phyloP scores from a whole-genome alignment of 2,329 filamentous ascomycete genomes.

The Drechslerella stenobrocha region DNA sequence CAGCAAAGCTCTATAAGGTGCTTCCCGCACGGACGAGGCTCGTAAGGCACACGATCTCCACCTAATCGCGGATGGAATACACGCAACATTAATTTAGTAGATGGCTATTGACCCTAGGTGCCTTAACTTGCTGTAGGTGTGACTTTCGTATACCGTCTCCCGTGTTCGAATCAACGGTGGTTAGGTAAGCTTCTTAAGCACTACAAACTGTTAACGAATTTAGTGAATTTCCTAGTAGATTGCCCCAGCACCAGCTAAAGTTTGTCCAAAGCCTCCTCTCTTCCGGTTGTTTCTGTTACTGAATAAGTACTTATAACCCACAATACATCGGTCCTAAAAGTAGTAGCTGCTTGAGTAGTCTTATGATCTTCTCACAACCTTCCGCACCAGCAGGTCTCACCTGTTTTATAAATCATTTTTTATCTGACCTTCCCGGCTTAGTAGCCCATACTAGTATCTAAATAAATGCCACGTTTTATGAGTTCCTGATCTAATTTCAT shows the following conservation, averaged over 20 bases:
- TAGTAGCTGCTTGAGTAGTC: constrained; percentile 56
- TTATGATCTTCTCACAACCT: constrained; percentile 59
- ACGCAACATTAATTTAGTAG: constrained; percentile 61
- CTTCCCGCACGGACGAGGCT: constrained; percentile 57
- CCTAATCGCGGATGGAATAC: constrained; percentile 64
- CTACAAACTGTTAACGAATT: constrained; percentile 56
- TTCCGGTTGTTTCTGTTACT: constrained; percentile 62
- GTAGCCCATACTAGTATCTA: constrained; percentile 56
- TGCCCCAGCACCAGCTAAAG: constrained; percentile 54
- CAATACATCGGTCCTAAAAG: constrained; percentile 56
- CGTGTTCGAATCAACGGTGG: constrained; percentile 54
- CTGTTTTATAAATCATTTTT: constrained; percentile 58
- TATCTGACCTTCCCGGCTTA: constrained; percentile 58
- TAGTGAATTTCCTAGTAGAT: too few relatives aligned
- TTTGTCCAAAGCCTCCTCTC: constrained; percentile 62
- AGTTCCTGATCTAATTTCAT: too few relatives aligned
- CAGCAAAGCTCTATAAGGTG: constrained; percentile 49
- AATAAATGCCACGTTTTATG: constrained; percentile 56
- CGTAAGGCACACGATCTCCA: constrained; percentile 60
- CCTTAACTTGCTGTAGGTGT: constrained; percentile 58
- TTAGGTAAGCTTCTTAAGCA: constrained; percentile 54
- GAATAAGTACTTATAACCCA: constrained; percentile 61
- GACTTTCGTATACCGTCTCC: too few relatives aligned
- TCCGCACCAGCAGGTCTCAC: constrained; percentile 59
- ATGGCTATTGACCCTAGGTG: constrained; percentile 57